Base-by-base conservation (phyloP, 2,329 filamentous ascomycete species). In the Aspergillus brunneoviolaceus region DNA sequence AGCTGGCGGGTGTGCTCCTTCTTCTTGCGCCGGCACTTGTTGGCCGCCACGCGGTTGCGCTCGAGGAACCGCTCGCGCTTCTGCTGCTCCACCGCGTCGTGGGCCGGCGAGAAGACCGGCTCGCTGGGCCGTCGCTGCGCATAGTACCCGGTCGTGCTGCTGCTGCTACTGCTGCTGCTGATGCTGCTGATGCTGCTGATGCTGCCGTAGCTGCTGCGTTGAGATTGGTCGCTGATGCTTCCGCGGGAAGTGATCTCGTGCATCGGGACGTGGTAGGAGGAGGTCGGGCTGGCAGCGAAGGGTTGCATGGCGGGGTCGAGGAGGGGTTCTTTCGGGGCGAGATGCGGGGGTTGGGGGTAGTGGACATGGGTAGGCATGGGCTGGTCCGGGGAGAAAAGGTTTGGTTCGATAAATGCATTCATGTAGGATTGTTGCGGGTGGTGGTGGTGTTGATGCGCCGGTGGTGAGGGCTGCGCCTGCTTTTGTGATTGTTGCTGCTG, bases 1-100 rank as follows among this genome's bases (percentile, higher is more conserved):
- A 86, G 78, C 42, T 77, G 69, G 58, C 80, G 76, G 39, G 81
- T 82, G 67, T 84, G 83, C 61, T 83, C 81, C 72, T 86, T 86
- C 74, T 86, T 86, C 76, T 86, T 86, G 66, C 83, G 81, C n/a
- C 84, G 81, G 70, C 84, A 87, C 65, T 86, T 87, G 69, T 82
- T 83, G 5, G 84, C 84, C 2, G 84, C 84, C 1, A 85, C 72
- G 2, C 84, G 80, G 65, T 87, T 87, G 65, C 85, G 82, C 69
- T 86, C 84, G 21, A 86, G 79, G 68, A 83, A 83, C 51, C 79
- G 80, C 56, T 80, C 78, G 9, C 80, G 79, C 64, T 81, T 81
- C 10, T 53, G 54, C n/a, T 29, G 47, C 5, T 59, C 51, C 6
- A 57, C 47, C 11, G 21, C 27, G 25, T 50, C 29, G 16, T 29